Base-by-base conservation (phyloP, 306 rosid species). In the Quillaja saponaria region DNA sequence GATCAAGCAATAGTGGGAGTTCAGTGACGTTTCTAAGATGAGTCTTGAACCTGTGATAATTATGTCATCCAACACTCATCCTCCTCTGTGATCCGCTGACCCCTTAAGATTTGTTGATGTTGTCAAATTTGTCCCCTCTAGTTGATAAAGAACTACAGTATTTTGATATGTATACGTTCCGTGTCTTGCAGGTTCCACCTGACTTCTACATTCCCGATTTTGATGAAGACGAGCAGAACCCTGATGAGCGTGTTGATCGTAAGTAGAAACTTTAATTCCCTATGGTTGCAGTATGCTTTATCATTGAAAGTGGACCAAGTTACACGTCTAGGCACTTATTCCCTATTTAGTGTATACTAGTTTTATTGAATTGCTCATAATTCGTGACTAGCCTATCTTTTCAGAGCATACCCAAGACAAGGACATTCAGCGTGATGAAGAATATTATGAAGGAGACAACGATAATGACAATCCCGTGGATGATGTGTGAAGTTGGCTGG, bases 171-270 rank as follows among this genome's bases (percentile, higher is more conserved):
- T 25, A 25, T 25, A 25, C 31, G 4, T 25, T 25, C 31, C 4
- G 31, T 55, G 68, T 37, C 3, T 69, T 39, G 64, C 89, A 92
- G 98, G 96, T 92, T 66, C 98, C 96, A 34, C 98, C 98, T 9
- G 98, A 92, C 75, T 81, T 92, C 67, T 89, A 84, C 75, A 81
- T 92, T 80, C 98, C 98, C 8, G 98, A 92, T 58, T 76, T 86
- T 7, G 87, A 92, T 50, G 98, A 92, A 80, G 96, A 92, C 68
- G 88, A 74, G 82, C 96, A 82, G 66, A 89, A 89, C 78, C 96
- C 98, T 15, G 98, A 92, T 76, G 95, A 86, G 77, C 98, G 98
- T 53, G 70, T 81, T 64, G 84, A 84, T 78, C 94, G 98, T 92
- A 81, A 88, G 98, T 54, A 50, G 54, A 58, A n/a, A 37, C 50